Conservation (phyloP, 2,329 filamentous ascomycete genomes). For the Arthroderma sp. region DNA sequence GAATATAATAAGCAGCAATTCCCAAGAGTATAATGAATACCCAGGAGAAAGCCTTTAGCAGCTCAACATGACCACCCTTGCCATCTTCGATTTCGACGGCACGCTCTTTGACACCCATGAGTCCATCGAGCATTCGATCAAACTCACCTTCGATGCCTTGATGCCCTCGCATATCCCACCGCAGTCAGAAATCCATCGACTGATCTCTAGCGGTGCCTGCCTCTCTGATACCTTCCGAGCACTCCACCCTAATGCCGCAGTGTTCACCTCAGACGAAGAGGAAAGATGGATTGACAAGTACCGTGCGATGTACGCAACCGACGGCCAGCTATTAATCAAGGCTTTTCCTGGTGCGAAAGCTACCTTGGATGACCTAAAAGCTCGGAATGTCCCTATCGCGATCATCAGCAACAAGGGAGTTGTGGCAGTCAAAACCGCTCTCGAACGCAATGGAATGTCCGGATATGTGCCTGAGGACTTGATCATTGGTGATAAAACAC, state of each 20-base stretch:
- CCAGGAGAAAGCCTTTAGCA: not conserved
- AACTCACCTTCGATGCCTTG: conserved; percentile 8
- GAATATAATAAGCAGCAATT: not conserved
- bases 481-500: conserved; percentile 9
- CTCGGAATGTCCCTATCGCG: not conserved
- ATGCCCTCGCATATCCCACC: conserved; percentile 6
- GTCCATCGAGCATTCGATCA: conserved; percentile 8
- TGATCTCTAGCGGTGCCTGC: conserved; percentile 10
- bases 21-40: not conserved
- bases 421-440: conserved; percentile 5
- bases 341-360: conserved; percentile 5
- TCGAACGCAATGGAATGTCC: conserved; percentile 4
- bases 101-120: conserved; percentile 10
- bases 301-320: conserved; percentile 7
- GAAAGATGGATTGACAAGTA: conserved; percentile 8
- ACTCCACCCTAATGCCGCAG: not conserved
- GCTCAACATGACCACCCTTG: conserved; percentile 4
- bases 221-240: conserved; percentile 8
- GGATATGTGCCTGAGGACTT: conserved; percentile 4
- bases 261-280: not conserved
- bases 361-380: conserved; percentile 3
- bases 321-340: conserved; percentile 8
- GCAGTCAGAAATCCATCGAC: conserved; percentile 8
- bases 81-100: conserved; percentile 10
- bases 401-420: conserved; percentile 10